phyloP scores from a whole-genome alignment of 192 early-diverging fungal genomes.

The Mycoemilia scoparia region DNA sequence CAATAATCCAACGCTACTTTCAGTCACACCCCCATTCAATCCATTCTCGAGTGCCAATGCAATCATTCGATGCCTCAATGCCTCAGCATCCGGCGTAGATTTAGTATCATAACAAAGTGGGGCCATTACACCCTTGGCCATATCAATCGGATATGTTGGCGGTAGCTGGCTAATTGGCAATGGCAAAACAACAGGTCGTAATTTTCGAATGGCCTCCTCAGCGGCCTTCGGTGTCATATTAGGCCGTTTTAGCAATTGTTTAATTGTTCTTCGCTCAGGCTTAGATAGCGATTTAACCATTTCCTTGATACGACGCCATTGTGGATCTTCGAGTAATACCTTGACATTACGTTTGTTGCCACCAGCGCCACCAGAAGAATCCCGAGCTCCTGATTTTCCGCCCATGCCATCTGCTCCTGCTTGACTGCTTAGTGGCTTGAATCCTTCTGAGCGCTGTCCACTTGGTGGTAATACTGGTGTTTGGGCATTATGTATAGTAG shows the following conservation, averaged over 20 bases:
- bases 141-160: slow-evolving; percentile 32
- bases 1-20: slow-evolving; percentile 41
- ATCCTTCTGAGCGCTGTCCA: slow-evolving; percentile 32
- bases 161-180: slow-evolving; percentile 29
- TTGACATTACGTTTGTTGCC: slow-evolving; percentile 30
- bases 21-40: slow-evolving; percentile 39
- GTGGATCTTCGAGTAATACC: slow-evolving; percentile 29
- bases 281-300: slow-evolving; percentile 50
- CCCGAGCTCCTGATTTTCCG: slow-evolving; percentile 3
- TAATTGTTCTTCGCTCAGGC: slow-evolving; percentile 43
- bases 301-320: slow-evolving; percentile 41
- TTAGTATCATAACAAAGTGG: slow-evolving; percentile 49
- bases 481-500: slow-evolving; percentile 61
- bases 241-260: slow-evolving; percentile 34
- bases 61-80: slow-evolving; percentile 45
- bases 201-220: slow-evolving; percentile 12
- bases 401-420: slow-evolving; percentile 6
- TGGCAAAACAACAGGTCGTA: slow-evolving; percentile 30
- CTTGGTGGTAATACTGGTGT: slow-evolving; percentile 42
- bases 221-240: slow-evolving; percentile 19
- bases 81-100: slow-evolving; percentile 41
- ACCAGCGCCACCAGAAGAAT: slow-evolving; percentile 1
- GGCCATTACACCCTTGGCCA: slow-evolving; percentile 46
- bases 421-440: slow-evolving; percentile 26
- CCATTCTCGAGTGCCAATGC: slow-evolving; percentile 49